phyloP scores from a whole-genome alignment of 306 rosid species.

The Dryas alaskensis region DNA sequence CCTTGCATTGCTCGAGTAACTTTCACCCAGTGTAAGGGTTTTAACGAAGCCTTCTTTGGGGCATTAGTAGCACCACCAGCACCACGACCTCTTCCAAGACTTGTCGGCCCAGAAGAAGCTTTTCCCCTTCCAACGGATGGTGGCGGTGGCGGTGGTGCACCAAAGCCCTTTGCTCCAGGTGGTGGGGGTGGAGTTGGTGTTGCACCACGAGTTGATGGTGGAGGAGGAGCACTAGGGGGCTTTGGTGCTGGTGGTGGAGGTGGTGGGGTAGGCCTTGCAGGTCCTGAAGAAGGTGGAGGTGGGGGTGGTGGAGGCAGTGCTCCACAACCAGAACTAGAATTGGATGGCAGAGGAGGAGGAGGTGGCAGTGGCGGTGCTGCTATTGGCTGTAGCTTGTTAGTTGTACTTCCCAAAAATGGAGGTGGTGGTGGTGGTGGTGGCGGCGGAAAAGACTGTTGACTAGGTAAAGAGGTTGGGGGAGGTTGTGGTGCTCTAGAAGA shows the following conservation, averaged over 20 bases:
- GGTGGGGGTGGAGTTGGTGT: slow-evolving; percentile 41
- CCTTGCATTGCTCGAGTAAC: slow-evolving; percentile 87
- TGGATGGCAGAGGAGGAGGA: slow-evolving; percentile 26
- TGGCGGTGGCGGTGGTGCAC: slow-evolving; percentile 49
- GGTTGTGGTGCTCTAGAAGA: not conserved
- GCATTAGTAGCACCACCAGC: slow-evolving; percentile 42
- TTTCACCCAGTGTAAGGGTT: slow-evolving; percentile 95
- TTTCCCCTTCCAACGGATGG: slow-evolving; percentile 40
- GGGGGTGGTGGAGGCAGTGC: slow-evolving; percentile 32
- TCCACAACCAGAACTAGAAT: slow-evolving; percentile 5
- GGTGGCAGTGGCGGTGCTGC: slow-evolving; percentile 18
- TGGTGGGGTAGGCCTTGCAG: slow-evolving; percentile 29
- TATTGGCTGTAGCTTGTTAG: not conserved
- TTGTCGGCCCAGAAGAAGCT: slow-evolving; percentile 44
- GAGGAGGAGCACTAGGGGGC: slow-evolving; percentile 54
- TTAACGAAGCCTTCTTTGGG: slow-evolving; percentile 68
- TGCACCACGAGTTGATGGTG: slow-evolving; percentile 30
- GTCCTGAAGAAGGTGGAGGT: slow-evolving; percentile 48
- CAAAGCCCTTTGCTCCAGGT: slow-evolving; percentile 36
- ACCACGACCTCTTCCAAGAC: slow-evolving; percentile 63
- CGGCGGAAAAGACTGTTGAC: slow-evolving; percentile 10
- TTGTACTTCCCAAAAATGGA: slow-evolving; percentile 13
- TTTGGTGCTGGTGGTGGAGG: slow-evolving; percentile 45
- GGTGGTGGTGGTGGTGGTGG: slow-evolving; percentile 28
- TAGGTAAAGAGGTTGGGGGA: slow-evolving; percentile 10